These are phyloP conservation scores for Ganoderma multipileum DNA, from an alignment of 1,284 basidiomycete genomes.

Conservation along the genomic window DNA sequence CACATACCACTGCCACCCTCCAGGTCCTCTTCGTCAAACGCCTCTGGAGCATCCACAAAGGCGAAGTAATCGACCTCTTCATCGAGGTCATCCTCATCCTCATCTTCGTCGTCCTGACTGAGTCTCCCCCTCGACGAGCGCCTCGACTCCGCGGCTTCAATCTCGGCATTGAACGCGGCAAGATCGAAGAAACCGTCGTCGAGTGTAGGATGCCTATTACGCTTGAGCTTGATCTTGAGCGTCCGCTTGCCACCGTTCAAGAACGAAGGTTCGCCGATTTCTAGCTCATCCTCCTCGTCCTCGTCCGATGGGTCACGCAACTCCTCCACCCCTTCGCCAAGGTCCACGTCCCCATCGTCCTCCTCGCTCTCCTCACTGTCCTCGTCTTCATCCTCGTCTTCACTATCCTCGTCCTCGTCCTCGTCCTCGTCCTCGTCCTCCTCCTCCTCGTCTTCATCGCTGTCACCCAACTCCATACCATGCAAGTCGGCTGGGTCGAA, in stretches of 20 bases:
- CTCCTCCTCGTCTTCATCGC: constrained; percentile 44
- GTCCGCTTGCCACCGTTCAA: constrained; percentile 34
- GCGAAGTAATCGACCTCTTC: constrained; percentile 77
- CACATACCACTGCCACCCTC: constrained; percentile 52
- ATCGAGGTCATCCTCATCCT: constrained; percentile 57
- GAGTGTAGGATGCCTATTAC: constrained; percentile 62
- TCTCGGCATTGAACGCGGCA: constrained; percentile 88
- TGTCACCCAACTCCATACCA: constrained; percentile 36
- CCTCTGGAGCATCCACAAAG: constrained; percentile 55
- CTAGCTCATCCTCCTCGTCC: constrained; percentile 49
- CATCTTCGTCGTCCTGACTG: constrained; percentile 61
- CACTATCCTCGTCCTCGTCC: constrained; percentile 44
- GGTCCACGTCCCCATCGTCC: constrained; percentile 45
- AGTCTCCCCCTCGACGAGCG: constrained; percentile 67
- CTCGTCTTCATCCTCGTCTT: constrained; percentile 44
- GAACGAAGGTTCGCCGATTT: constrained; percentile 42
- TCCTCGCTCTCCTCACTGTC: constrained; percentile 44
- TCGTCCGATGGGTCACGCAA: constrained; percentile 59
- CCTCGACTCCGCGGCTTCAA: constrained; percentile 80
- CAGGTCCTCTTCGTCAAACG: constrained; percentile 46
- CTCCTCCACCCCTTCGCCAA: constrained; percentile 48
- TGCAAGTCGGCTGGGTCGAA: constrained; percentile 47
- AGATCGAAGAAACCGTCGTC: constrained; percentile 96
- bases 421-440: constrained; percentile 47
- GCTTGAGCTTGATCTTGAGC: constrained; percentile 35